Base-by-base conservation (phyloP, 1,284 basidiomycete species). In the Irpex lacteus region DNA sequence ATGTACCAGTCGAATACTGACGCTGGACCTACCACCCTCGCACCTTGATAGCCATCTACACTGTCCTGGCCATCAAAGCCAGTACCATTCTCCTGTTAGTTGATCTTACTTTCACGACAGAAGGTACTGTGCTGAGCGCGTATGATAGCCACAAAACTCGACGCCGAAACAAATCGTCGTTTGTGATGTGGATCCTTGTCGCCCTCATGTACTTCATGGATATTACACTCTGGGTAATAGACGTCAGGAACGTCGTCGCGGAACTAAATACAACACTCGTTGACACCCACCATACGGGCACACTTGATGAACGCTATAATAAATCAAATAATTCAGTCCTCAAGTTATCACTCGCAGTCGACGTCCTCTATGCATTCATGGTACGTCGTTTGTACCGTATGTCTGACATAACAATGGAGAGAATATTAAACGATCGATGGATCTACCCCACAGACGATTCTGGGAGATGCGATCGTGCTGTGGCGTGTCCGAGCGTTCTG, bases 401-500 rank as follows among this genome's bases (percentile, higher is more conserved):
- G 21, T 36, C 11, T 7, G 6, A 11, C 13, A 56, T 56, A 26
- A 36, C 15, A 53, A 7, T 9, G 15, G 9, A 9, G 18, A 15
- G n/a, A 9, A 9, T 53, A 53, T 2, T 34, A 7, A 53, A n/a
- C 19, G 15, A n/a, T 18, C 11, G 49, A 8, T 6, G 36, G 34
- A 21, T 9, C 36, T 11, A 19, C 32, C 32, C 44, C 7, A 3
- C 44, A 68, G 67, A 65, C 67, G 8, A 64, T 61, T 44, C 19
- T 68, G 8, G 62, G 62, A 15, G 62, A 63, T 37, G 62, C 50
- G 15, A 53, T 63, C 8, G 59, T 63, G 5, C 53, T 63, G 15
- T 63, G 62, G 67, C 65, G 67, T 8, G 65, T 65, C 9, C 65
- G 60, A 15, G 67, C 65, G 3, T 67, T 68, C 38, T 68, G 64